Conservation (phyloP, 495 filamentous ascomycete species). For the Hypoxylon intermedium region DNA sequence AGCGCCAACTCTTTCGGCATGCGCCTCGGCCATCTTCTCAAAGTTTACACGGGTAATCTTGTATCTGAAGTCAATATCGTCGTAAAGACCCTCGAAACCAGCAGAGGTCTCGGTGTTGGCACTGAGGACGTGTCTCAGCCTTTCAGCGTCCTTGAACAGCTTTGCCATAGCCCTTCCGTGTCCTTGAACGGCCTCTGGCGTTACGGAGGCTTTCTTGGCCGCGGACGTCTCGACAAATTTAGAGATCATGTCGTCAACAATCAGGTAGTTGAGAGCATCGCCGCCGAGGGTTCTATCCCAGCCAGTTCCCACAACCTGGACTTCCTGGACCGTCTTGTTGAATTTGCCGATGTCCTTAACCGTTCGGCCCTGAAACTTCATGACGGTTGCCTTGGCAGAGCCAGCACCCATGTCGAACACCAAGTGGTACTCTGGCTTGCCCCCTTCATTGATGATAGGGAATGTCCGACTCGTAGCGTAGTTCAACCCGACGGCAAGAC, state of each 20-base stretch:
- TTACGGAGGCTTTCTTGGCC: constrained; percentile 70
- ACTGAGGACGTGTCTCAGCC: constrained; percentile 85
- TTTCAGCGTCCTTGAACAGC: constrained; percentile 90
- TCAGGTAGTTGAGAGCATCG: constrained; percentile 84
- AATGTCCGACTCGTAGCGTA: constrained; percentile 93
- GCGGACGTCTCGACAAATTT: constrained; percentile 75
- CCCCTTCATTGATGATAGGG: constrained; percentile 79
- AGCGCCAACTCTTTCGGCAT: constrained; percentile 69
- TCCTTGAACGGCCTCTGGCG: constrained; percentile 63
- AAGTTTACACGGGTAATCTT: constrained; percentile 84
- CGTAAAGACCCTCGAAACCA: constrained; percentile 85
- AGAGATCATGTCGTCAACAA: constrained; percentile 84
- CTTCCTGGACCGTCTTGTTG: constrained; percentile 97
- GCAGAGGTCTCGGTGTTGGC: constrained; percentile 84
- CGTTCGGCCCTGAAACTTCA: constrained; percentile 85
- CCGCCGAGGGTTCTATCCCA: constrained; percentile 93
- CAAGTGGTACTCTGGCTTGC: constrained; percentile 89
- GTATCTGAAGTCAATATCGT: constrained; percentile 92
- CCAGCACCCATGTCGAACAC: constrained; percentile 98
- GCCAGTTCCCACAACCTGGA: constrained; percentile 81
- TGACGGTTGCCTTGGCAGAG: constrained; percentile 91
- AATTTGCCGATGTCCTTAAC: constrained; percentile 92
- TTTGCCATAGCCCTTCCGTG: constrained; percentile 88
- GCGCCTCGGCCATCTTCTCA: constrained; percentile 76
- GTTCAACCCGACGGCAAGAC: constrained; percentile 89